These are phyloP conservation scores for Pichia sp. DNA, from an alignment of 1,139 yeast species.

Conservation along the genomic window DNA sequence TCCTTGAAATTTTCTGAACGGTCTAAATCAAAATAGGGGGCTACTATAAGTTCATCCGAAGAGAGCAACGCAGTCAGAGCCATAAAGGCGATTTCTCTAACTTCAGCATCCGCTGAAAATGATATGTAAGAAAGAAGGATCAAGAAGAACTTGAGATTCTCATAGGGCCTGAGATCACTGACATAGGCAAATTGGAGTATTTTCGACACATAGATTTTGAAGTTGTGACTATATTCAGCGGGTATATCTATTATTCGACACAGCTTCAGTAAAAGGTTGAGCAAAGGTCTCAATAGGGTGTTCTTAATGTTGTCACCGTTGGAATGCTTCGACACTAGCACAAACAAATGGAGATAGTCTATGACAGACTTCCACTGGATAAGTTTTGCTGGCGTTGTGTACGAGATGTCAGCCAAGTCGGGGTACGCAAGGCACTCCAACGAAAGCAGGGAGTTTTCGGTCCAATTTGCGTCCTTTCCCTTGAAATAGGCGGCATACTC, in stretches of 20 bases:
- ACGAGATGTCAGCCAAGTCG: not conserved
- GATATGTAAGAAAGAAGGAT: conserved; percentile 1
- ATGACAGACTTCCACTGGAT: not conserved
- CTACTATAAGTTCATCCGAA: not conserved
- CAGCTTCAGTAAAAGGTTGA: not conserved
- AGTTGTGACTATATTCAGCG: not conserved
- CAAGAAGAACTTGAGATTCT: not conserved
- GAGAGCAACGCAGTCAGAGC: not conserved
- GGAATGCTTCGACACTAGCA: not conserved
- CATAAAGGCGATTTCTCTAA: not conserved
- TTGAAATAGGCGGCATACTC: not conserved
- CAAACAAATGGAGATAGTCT: not conserved
- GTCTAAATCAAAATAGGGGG: not conserved
- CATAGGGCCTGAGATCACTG: not conserved
- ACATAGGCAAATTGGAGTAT: not conserved
- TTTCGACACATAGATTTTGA: not conserved
- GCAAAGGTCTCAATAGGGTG: not conserved
- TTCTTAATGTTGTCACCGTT: not conserved
- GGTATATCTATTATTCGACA: conserved; percentile 1
- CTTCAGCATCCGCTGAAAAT: not conserved
- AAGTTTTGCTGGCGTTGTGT: not conserved
- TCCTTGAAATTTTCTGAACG: not conserved
- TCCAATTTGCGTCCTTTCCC: conserved; percentile 1
- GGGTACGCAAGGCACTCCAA: conserved; percentile 4
- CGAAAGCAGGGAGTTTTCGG: conserved; percentile 7